Percentiles rank a stretch among this genome's conserved stretches.
phyloP scores from a whole-genome alignment of 2,329 filamentous ascomycete species.

The Bertia moriformis region DNA sequence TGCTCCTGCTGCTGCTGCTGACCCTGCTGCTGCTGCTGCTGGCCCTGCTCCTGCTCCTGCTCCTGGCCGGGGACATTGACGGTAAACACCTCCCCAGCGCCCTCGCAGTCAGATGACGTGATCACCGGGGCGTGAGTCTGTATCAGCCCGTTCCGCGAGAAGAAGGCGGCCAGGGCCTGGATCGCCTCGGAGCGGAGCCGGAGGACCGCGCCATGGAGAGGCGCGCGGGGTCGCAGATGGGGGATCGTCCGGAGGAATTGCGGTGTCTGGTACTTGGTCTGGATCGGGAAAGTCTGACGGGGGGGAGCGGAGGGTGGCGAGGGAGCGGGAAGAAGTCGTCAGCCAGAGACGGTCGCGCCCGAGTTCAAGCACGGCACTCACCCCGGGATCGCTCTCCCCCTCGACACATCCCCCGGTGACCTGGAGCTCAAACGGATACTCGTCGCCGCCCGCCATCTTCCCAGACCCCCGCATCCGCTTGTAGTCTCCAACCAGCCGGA shows the following conservation, averaged over 20 bases:
- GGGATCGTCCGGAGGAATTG: conserved; percentile 81
- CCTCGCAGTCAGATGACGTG: conserved; percentile 93
- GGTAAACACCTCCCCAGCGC: conserved; percentile 83
- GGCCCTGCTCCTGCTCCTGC: conserved; percentile 9
- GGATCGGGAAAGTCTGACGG: conserved; percentile 78
- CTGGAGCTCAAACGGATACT: neutral
- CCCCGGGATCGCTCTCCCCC: neutral
- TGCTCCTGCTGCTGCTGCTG: conserved; percentile 26
- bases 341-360: too few species aligned
- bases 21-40: conserved; percentile 19
- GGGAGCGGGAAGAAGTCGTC: too few species aligned
- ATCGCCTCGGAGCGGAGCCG: conserved; percentile 72
- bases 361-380: too few species aligned
- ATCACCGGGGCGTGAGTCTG: conserved; percentile 88
- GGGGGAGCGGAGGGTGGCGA: too few species aligned
- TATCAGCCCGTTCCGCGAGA: conserved; percentile 54
- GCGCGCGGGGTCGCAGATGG: conserved; percentile 73
- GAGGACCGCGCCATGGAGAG: conserved; percentile 66
- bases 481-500: too few species aligned
- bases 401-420: neutral
- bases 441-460: too few species aligned
- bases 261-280: conserved; percentile 86
- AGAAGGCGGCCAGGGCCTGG: conserved; percentile 60
- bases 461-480: too few species aligned
- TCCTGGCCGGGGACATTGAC: conserved; percentile 4